These are phyloP conservation scores for Lathyrus aphaca DNA, from an alignment of 306 rosid genomes.

Conservation along the genomic window DNA sequence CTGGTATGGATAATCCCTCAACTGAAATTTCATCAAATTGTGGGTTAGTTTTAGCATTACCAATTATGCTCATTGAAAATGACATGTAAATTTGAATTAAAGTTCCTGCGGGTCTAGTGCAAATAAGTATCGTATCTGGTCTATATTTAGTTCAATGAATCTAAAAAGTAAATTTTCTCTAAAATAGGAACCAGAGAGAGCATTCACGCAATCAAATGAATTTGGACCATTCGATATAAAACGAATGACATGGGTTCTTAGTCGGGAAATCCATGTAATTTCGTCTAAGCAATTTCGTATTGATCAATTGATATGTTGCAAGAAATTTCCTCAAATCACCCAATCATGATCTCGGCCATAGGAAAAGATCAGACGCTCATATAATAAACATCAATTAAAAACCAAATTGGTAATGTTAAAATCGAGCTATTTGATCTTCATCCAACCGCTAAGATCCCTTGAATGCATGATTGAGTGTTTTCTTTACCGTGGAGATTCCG, in stretches of 20 bases:
- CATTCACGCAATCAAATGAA: not conserved
- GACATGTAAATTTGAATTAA: slow-evolving; percentile 1
- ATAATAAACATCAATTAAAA: not conserved
- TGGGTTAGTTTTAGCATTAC: not conserved
- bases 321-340: not conserved
- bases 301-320: no score
- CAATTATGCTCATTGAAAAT: not conserved
- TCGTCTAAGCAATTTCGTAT: not conserved
- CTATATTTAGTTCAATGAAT: no score
- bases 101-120: not conserved
- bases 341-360: not conserved
- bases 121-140: no score
- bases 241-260: not conserved
- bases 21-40: slow-evolving; percentile 42
- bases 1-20: slow-evolving; percentile 59
- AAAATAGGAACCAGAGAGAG: no score
- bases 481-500: not conserved
- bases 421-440: not conserved
- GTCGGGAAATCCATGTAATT: not conserved
- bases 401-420: not conserved
- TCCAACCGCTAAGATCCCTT: not conserved
- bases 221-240: not conserved
- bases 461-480: not conserved
- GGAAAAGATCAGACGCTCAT: not conserved
- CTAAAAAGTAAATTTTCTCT: no score